These are phyloP conservation scores for Picea sitchensis DNA, from an alignment of 75 land plant genomes.

Conservation along the genomic window DNA sequence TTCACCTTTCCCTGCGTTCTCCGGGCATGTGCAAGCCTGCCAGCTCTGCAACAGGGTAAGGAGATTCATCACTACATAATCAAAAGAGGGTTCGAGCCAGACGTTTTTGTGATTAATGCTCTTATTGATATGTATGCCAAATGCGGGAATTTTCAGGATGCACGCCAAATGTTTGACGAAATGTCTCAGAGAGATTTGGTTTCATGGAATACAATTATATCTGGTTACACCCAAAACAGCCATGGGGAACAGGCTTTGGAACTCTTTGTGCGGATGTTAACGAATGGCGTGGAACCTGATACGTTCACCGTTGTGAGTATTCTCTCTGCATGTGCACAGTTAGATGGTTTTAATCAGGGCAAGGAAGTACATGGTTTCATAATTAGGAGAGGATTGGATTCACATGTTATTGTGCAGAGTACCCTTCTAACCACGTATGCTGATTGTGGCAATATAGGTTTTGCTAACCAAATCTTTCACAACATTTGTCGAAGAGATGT, in stretches of 20 bases:
- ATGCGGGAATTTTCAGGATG: conserved; percentile 10
- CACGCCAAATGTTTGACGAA: conserved; percentile 23
- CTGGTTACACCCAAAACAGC: not conserved
- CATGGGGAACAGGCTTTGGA: not conserved
- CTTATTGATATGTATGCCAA: conserved; percentile 16
- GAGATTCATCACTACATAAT: conserved; percentile 5
- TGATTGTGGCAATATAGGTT: conserved; percentile 7
- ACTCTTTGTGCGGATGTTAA: conserved; percentile 9
- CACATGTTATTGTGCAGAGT: conserved; percentile 23
- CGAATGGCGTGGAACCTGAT: not conserved
- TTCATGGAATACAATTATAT: conserved; percentile 14
- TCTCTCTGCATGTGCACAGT: conserved; percentile 7
- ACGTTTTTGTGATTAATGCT: conserved; percentile 5
- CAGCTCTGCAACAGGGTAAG: not conserved
- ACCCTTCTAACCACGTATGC: conserved; percentile 24
- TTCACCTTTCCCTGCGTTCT: conserved; percentile 3
- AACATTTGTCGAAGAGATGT: conserved; percentile 2
- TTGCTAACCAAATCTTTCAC: conserved; percentile 5
- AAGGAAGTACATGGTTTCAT: not conserved
- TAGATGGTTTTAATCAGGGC: conserved; percentile 16
- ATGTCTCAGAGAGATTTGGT: conserved; percentile 10
- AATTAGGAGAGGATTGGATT: conserved; percentile 13
- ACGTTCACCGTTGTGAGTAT: too few relatives aligned
- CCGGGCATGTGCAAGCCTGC: conserved; percentile 1
- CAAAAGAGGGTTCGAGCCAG: conserved; percentile 12